phyloP scores from a whole-genome alignment of 257 asterid genomes.

The Solanum pennellii region DNA sequence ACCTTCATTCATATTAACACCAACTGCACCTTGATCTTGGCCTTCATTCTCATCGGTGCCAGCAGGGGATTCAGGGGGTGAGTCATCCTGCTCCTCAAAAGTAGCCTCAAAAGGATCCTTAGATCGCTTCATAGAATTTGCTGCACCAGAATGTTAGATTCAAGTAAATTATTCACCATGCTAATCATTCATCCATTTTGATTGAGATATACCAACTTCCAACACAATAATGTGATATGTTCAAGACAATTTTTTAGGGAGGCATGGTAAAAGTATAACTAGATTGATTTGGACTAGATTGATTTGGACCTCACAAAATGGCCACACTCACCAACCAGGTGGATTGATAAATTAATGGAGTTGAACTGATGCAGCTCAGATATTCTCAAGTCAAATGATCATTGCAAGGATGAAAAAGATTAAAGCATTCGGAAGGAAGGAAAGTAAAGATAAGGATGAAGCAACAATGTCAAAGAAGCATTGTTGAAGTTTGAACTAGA shows the following conservation, averaged over 20 bases:
- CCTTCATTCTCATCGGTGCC: slow-evolving; percentile 54
- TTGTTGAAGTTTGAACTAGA: neutral
- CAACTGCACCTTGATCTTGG: slow-evolving; percentile 35
- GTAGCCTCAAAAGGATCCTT: slow-evolving; percentile 93
- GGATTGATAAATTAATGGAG: neutral
- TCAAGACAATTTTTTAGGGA: neutral
- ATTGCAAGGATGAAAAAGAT: neutral
- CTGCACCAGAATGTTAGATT: neutral
- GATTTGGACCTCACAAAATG: neutral
- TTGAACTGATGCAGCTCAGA: neutral
- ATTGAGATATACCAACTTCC: neutral
- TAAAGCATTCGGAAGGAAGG: neutral
- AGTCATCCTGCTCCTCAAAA: slow-evolving; percentile 78
- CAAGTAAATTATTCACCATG: neutral
- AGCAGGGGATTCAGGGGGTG: slow-evolving; percentile 83
- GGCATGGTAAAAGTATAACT: neutral
- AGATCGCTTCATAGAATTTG: slow-evolving; percentile 55
- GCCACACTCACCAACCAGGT: neutral
- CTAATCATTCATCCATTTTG: neutral
- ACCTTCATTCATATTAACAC: slow-evolving; percentile 18
- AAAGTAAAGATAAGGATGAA: neutral
- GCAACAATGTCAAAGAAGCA: neutral
- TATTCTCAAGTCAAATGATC: neutral
- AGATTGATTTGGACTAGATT: neutral
- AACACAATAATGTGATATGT: neutral